phyloP scores from a whole-genome alignment of 148 eudicot species.

The Beta vulgaris region DNA sequence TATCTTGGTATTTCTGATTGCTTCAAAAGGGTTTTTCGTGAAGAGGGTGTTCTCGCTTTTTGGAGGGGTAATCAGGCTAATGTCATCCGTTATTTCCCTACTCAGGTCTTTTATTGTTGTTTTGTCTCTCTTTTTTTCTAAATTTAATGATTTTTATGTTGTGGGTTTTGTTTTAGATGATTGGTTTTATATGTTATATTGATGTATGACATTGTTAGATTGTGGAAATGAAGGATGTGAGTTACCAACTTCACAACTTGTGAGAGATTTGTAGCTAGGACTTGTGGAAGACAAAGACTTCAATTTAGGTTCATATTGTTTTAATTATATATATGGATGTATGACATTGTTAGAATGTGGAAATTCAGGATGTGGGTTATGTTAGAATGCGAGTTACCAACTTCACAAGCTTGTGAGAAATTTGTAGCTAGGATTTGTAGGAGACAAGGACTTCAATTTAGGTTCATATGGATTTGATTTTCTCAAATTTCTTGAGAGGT shows the following conservation, averaged over 20 bases:
- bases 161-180: neutral
- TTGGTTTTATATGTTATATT: neutral
- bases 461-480: too few species aligned
- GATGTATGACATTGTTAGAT: neutral
- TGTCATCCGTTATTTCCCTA: constrained; percentile 90
- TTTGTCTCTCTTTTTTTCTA: too few species aligned
- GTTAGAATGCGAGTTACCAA: too few species aligned
- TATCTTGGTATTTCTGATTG: constrained; percentile 66
- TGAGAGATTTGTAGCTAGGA: too few species aligned
- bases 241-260: too few species aligned
- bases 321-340: neutral
- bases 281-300: too few species aligned
- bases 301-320: too few species aligned
- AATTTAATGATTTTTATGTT: neutral
- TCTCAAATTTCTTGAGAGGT: too few species aligned
- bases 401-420: too few species aligned
- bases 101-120: constrained; percentile 65
- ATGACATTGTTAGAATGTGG: neutral
- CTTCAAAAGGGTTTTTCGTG: constrained; percentile 61
- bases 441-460: too few species aligned
- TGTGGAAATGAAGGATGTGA: neutral
- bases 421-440: too few species aligned
- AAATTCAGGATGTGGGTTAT: neutral
- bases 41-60: constrained; percentile 71
- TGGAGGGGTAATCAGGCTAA: constrained; percentile 99